Base-by-base conservation (phyloP, 2,329 filamentous ascomycete genomes). In the Aspergillus ustus region DNA sequence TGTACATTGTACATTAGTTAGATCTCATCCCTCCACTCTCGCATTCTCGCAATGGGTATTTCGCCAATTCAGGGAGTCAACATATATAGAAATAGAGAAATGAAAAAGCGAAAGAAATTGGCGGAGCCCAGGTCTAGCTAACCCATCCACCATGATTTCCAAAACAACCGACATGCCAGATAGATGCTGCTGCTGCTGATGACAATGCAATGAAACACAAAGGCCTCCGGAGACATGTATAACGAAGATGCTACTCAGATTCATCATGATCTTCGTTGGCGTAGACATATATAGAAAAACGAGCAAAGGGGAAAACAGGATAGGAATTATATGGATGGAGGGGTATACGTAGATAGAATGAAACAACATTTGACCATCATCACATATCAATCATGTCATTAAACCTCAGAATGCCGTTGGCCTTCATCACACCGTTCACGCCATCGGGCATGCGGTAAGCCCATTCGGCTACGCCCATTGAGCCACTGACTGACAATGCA, bases 371-470 rank as follows among this genome's bases (percentile, higher is more conserved):
- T 22, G 34, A 15, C 25, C 25, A 25, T 40, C 46, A 59, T 81
- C 69, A 86, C 83, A 86, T 86, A 72, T 93, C 91, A 82, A 98
- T 92, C 65, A 90, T 92, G 78, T 97, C 93, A 75, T 94, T 96
- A 77, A 99, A 99, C 68, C 91, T 86, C 75, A 99, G 80, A 66
- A 98, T 91, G 11, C 94, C 95, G 73, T 96, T 93, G 52, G 85
- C 87, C 79, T 89, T 92, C 73, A 98, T 81, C 63, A 96, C 84
- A 9, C 95, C 94, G 75, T 98, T 95, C 44, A 97, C 89, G 0
- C 92, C 92, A 66, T 92, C 88, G 1, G 91, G 91, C 71, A 92
- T 82, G 67, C 86, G 81, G 63, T 78, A 78, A 54, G 76, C 73
- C 71, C 77, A 78, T 51, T 79, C 76, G 29, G 73, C 73, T 40